Percentiles rank a stretch among this genome's conserved stretches.
Conservation (phyloP, 805 yeast species). For the Myxozyma mucilagina region DNA sequence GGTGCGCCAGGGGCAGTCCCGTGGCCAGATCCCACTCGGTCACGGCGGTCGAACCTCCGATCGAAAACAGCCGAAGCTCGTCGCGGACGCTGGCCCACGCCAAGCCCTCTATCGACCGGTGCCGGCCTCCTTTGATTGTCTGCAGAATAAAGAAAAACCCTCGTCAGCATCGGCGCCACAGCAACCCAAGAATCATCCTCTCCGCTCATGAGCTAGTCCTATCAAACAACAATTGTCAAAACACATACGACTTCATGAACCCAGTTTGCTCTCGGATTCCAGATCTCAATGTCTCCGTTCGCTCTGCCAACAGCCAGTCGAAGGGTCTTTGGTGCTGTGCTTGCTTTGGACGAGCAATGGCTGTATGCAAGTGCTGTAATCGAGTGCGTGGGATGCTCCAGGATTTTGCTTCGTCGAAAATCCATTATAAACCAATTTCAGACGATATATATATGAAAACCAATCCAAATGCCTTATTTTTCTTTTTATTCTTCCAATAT, state of each 20-base stretch:
- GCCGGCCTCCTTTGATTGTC: conserved; percentile 73
- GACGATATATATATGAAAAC: background rate
- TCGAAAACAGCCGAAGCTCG: conserved; percentile 72
- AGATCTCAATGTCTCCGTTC: conserved; percentile 92
- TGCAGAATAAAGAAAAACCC: background rate
- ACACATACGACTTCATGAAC: conserved; percentile 56
- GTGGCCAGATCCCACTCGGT: conserved; percentile 89
- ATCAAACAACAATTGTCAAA: background rate
- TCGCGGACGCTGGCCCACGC: conserved; percentile 66
- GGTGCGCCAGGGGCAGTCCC: conserved; percentile 69
- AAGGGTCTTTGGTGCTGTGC: conserved; percentile 54
- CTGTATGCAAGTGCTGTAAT: conserved; percentile 74
- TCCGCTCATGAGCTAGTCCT: conserved; percentile 35
- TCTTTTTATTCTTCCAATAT: background rate
- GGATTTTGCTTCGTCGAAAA: conserved; percentile 88
- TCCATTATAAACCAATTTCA: conserved; percentile 49
- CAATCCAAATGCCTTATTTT: background rate
- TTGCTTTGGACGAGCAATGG: conserved; percentile 43
- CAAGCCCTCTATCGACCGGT: conserved; percentile 83
- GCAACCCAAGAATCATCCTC: conserved; percentile 10
- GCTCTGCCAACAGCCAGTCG: conserved; percentile 89
- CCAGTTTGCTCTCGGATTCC: conserved; percentile 86
- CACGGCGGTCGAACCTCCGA: conserved; percentile 87
- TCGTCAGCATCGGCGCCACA: background rate
- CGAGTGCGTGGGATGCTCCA: conserved; percentile 81